Conservation (phyloP, 345 rosid genomes). For the Arabidopsis thaliana region TAIR10.1 NC_003074.8:18054001-18054500, state of each 20-base stretch:
- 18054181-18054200: conserved; percentile 53
- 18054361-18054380: neutral
- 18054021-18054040: conserved; percentile 43
- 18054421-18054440: conserved; percentile 51
- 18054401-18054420: neutral
- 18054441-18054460: conserved; percentile 68
- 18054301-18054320: conserved; percentile 61
- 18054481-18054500: conserved; percentile 23
- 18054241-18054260: conserved; percentile 69
- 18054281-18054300: conserved; percentile 75
- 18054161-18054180: conserved; percentile 58
- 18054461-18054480: conserved; percentile 72
- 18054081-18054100: neutral
- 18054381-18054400: neutral
- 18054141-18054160: conserved; percentile 54
- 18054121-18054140: conserved; percentile 58
- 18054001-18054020: conserved; percentile 51
- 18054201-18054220: conserved; percentile 54
- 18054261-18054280: conserved; percentile 57
- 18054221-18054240: conserved; percentile 53
- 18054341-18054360: conserved; percentile 8
- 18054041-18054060: conserved; percentile 17
- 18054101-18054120: neutral
- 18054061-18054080: neutral
- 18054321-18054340: conserved; percentile 67